These are phyloP conservation scores for Asterophora lycoperdoides DNA, from an alignment of 768 basidiomycete genomes.

Conservation along the genomic window DNA sequence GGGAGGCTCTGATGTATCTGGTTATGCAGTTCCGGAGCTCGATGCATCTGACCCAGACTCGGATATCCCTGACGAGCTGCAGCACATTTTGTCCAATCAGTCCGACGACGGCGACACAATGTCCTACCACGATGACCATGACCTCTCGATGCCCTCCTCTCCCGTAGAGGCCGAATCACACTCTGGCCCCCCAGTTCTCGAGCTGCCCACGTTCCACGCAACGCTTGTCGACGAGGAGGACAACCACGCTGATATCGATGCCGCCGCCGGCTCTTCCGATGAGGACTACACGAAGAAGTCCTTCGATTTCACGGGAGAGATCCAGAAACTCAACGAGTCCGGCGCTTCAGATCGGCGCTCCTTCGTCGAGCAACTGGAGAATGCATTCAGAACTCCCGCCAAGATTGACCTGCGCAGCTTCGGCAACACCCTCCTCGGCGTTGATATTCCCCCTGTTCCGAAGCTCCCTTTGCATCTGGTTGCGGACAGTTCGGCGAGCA, in stretches of 20 bases:
- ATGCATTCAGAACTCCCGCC: constrained; percentile 73
- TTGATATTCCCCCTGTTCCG: constrained; percentile 51
- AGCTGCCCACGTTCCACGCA: constrained; percentile 39
- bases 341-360: constrained; percentile 65
- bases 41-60: constrained; percentile 65
- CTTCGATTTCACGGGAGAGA: constrained; percentile 82
- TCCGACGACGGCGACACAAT: constrained; percentile 39
- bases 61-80: constrained; percentile 79
- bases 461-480: constrained; percentile 33
- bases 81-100: constrained; percentile 48
- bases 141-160: constrained; percentile 35
- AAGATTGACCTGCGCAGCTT: constrained; percentile 57
- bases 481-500: constrained; percentile 11
- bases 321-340: constrained; percentile 64
- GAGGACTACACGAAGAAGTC: constrained; percentile 75
- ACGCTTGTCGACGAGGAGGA: constrained; percentile 43
- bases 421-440: constrained; percentile 25
- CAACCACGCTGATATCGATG: constrained; percentile 37
- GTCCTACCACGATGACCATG: constrained; percentile 20
- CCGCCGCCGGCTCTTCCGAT: constrained; percentile 37
- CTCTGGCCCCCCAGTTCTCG: constrained; percentile 17
- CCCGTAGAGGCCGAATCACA: constrained; percentile 36
- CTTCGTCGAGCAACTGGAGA: constrained; percentile 81
- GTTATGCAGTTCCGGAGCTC: constrained; percentile 38
- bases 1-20: constrained; percentile 52